Evolutionary conservation across 2,329 filamentous ascomycete genomes (phyloP), one percentile per base, ranked within the genome.

Genomic region (Trichoderma asperellum): DNA sequence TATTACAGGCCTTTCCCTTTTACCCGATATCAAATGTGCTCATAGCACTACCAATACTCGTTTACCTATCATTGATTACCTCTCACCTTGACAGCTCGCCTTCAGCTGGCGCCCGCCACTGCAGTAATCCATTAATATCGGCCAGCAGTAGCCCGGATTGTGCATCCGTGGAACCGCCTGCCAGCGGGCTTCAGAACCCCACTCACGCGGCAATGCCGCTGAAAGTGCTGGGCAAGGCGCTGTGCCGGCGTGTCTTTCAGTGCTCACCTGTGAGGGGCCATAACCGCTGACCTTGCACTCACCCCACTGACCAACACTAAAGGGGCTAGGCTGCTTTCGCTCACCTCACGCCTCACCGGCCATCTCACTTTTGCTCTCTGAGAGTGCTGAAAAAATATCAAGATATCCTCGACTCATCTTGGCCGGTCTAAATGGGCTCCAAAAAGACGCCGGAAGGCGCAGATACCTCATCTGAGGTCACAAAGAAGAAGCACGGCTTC

Each of bases 401-500:
- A 65, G 18, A 32, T n/a, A 34, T 7, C 43, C 24, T 32, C 55
- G 29, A 49, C 16, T 49, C 53, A 27, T 32, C 64, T 47, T 37
- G 29, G 55, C 52, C 16, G 27, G 60, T 18, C 68, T 70, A 55
- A 32, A 80, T 80, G 79, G 76, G 76, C 52, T 73, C 77, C 16
- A 79, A 80, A 74, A 74, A 74, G n/a, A 70, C 73, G n/a, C 71
- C 72, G 14, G 75, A 78, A 52, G 71, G 76, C n/a, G 67, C 71
- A 7, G 75, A 77, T 24, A 72, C 77, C 18, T 77, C 76, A 57
- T 73, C 80, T 52, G 81, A 78, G 8, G 77, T 80, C 18, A 88
- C 88, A 76, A 88, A 86, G 77, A 80, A 81, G 69, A 83, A 83
- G 73, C 91, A 92, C 74, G 93, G 92, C 62, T 97, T 98, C 82